phyloP scores from a whole-genome alignment of 331 rosid species.

The Cydonia oblonga region DNA sequence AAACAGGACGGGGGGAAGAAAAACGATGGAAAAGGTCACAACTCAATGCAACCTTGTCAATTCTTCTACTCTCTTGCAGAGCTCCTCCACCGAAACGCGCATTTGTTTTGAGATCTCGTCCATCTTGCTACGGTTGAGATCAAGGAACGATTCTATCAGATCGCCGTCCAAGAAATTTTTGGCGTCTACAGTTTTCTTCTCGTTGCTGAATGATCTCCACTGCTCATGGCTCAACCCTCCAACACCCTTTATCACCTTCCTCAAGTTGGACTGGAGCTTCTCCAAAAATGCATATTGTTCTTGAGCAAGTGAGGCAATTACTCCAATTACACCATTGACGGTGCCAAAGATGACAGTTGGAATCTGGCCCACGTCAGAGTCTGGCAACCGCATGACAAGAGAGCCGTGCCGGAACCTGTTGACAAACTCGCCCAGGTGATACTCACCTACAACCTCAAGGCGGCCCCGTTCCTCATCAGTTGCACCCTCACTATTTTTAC shows the following conservation, averaged over 20 bases:
- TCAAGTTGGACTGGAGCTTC: conserved; percentile 67
- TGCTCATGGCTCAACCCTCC: conserved; percentile 93
- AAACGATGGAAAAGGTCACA: background rate
- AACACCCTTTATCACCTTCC: conserved; percentile 84
- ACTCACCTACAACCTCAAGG: conserved; percentile 82
- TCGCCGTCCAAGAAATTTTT: conserved; percentile 80
- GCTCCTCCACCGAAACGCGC: conserved; percentile 73
- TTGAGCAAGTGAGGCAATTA: conserved; percentile 80
- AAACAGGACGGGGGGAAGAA: background rate
- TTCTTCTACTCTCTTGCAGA: conserved; percentile 87
- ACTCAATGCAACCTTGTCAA: conserved; percentile 75
- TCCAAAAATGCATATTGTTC: conserved; percentile 71
- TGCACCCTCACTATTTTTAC: conserved; percentile 89
- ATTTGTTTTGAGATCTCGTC: conserved; percentile 68
- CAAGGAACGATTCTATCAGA: conserved; percentile 86
- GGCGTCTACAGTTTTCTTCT: conserved; percentile 72
- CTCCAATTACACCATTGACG: conserved; percentile 79
- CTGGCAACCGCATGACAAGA: conserved; percentile 89
- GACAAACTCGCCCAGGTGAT: conserved; percentile 87
- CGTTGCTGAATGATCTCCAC: conserved; percentile 86
- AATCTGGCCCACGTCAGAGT: conserved; percentile 86
- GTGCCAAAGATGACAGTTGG: conserved; percentile 82
- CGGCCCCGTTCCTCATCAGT: conserved; percentile 86
- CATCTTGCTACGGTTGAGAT: conserved; percentile 70
- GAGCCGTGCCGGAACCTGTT: conserved; percentile 76